Conservation (phyloP, 2,329 filamentous ascomycete species). For the Dothistroma septosporum region DNA sequence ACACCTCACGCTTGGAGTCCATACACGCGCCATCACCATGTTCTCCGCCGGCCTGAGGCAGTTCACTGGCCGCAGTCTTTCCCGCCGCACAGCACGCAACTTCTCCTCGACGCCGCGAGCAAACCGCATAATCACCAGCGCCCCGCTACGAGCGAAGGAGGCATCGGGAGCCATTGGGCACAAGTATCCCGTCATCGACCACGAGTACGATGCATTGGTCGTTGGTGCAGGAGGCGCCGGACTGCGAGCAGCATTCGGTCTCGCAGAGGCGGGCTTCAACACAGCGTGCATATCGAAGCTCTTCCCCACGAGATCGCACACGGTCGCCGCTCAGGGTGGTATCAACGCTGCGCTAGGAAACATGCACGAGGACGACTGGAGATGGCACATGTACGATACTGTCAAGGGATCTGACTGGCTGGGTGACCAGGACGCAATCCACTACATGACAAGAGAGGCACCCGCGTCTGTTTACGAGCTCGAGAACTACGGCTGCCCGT, state of each 20-base stretch:
- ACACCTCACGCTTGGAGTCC: conserved; percentile 4
- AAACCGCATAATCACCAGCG: conserved; percentile 80
- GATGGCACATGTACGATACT: conserved; percentile 99
- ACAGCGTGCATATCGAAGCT: conserved; percentile 83
- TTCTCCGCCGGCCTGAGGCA: conserved; percentile 36
- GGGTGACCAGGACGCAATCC: conserved; percentile 93
- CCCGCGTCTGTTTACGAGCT: conserved; percentile 88
- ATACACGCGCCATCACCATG: conserved; percentile 27
- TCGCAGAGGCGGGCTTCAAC: conserved; percentile 85
- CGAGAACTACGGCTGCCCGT: conserved; percentile 96
- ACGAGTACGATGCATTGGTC: conserved; percentile 97
- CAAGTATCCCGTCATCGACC: conserved; percentile 97
- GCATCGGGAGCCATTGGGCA: conserved; percentile 78
- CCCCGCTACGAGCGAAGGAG: conserved; percentile 86
- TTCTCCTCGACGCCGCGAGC: conserved; percentile 85
- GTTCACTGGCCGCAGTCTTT: conserved; percentile 29
- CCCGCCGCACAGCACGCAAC: conserved; percentile 47
- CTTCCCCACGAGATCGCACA: conserved; percentile 81
- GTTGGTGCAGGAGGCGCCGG: conserved; percentile 80
- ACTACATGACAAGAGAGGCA: conserved; percentile 97
- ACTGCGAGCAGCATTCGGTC: conserved; percentile 74
- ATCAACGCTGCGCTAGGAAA: conserved; percentile 88
- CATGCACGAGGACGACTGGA: conserved; percentile 98
- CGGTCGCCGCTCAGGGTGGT: conserved; percentile 70
- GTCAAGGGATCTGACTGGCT: conserved; percentile 98